phyloP scores from a whole-genome alignment of 2,329 filamentous ascomycete genomes.

The Cordyceps javanica region DNA sequence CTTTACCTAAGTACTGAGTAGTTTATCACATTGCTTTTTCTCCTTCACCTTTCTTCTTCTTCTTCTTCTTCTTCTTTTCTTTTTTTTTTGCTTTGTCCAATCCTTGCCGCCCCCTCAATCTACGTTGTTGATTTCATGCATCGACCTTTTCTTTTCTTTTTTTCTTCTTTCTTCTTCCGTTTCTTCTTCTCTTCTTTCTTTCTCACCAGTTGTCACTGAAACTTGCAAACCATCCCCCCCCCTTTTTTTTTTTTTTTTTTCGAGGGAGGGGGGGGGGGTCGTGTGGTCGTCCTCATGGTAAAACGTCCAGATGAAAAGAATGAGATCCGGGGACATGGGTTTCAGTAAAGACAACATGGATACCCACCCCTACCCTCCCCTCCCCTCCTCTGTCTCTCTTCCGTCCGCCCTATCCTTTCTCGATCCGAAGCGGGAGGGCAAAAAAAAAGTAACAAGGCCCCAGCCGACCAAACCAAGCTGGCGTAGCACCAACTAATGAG shows the following conservation, averaged over 20 bases:
- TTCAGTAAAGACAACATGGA: slow-evolving; percentile 1
- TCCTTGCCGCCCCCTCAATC: too few species aligned
- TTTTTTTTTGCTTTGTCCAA: background rate
- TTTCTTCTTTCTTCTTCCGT: background rate
- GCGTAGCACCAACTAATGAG: background rate
- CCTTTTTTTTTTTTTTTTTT: background rate
- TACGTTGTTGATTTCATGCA: slow-evolving; percentile 7
- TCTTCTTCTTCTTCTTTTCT: background rate
- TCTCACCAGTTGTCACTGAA: background rate
- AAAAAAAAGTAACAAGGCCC: background rate
- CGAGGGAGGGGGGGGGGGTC: too few species aligned
- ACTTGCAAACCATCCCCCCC: background rate
- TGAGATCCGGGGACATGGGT: slow-evolving; percentile 3
- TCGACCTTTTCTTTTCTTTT: background rate
- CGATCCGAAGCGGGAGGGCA: background rate
- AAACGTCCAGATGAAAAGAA: background rate
- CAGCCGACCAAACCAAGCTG: background rate
- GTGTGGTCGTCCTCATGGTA: too few species aligned
- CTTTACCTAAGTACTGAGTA: too few species aligned
- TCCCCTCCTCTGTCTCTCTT: background rate
- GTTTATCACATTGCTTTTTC: background rate
- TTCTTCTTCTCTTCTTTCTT: background rate
- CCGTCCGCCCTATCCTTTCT: too few species aligned
- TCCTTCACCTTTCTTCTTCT: background rate
- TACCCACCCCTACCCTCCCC: background rate